Conservation (phyloP, 345 rosid genomes). For the Abelmoschus esculentus region DNA sequence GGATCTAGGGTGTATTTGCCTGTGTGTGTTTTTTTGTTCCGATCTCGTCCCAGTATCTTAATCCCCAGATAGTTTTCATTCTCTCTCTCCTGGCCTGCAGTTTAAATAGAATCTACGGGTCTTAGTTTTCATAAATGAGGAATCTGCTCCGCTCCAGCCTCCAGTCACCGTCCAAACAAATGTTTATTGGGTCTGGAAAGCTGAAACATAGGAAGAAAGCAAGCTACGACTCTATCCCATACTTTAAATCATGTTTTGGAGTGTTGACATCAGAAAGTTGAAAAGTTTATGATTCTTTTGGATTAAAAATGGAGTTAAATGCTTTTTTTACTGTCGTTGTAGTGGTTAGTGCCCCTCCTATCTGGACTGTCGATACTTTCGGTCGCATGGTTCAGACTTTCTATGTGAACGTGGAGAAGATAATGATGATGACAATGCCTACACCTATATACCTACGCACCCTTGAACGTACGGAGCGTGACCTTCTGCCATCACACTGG, state of each 20-base stretch:
- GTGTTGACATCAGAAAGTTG: background rate
- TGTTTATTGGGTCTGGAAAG: background rate
- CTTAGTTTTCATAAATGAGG: background rate
- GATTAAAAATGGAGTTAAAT: background rate
- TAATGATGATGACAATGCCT: background rate
- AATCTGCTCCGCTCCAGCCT: background rate
- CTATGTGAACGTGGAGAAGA: background rate
- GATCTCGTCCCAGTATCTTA: background rate
- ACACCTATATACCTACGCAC: background rate
- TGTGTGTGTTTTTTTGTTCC: no score
- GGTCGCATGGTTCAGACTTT: background rate
- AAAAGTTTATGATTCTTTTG: background rate
- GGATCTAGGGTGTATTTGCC: no score
- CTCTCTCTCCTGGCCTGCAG: no score
- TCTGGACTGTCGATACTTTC: slow-evolving; percentile 17
- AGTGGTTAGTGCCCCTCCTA: slow-evolving; percentile 17
- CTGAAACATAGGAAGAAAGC: background rate
- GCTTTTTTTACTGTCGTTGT: no score
- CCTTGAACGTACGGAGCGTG: background rate
- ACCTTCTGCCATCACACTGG: background rate
- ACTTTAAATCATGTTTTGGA: background rate
- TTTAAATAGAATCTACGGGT: no score
- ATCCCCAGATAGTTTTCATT: background rate
- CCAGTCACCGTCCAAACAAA: background rate
- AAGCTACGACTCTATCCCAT: no score